Conservation (phyloP, 2,329 filamentous ascomycete genomes). For the Ciborinia camelliae region DNA sequence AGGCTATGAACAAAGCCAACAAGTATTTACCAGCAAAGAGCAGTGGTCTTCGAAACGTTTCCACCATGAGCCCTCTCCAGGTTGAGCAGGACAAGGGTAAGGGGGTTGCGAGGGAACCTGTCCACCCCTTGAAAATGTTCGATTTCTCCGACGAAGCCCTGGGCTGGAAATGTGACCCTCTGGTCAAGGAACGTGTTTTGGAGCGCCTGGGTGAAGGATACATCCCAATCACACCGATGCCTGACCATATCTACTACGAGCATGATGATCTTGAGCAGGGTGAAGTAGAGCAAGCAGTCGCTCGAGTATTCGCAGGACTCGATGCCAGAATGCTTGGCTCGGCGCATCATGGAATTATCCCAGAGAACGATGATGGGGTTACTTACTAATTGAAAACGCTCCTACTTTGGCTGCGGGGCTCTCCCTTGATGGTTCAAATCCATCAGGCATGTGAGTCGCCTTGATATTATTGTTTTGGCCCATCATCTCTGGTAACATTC, state of each 20-base stretch:
- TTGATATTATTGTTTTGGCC: neutral
- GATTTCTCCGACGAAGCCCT: neutral
- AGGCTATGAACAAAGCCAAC: constrained; percentile 15
- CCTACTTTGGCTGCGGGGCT: constrained; percentile 17
- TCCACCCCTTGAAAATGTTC: neutral
- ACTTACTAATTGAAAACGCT: constrained; percentile 10
- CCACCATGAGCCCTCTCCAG: constrained; percentile 21
- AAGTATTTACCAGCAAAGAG: constrained; percentile 20
- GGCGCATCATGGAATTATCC: neutral
- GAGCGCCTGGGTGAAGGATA: neutral
- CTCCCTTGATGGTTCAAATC: constrained; percentile 15
- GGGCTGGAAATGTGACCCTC: neutral
- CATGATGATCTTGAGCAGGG: neutral
- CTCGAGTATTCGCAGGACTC: neutral
- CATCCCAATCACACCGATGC: constrained; percentile 11
- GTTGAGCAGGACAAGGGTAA: constrained; percentile 4
- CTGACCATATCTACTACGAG: constrained; percentile 4
- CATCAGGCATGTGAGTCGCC: constrained; percentile 16
- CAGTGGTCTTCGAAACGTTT: constrained; percentile 22
- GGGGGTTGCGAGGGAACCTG: neutral
- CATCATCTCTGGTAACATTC: neutral
- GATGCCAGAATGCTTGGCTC: constrained; percentile 1
- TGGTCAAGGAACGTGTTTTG: neutral
- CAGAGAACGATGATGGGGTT: neutral
- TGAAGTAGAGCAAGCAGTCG: neutral